A percentile compares a stretch with the other conserved stretches of the same genome.
Evolutionary conservation across 768 basidiomycete genomes (phyloP).

Genomic region (Xanthoconium stramineum): DNA sequence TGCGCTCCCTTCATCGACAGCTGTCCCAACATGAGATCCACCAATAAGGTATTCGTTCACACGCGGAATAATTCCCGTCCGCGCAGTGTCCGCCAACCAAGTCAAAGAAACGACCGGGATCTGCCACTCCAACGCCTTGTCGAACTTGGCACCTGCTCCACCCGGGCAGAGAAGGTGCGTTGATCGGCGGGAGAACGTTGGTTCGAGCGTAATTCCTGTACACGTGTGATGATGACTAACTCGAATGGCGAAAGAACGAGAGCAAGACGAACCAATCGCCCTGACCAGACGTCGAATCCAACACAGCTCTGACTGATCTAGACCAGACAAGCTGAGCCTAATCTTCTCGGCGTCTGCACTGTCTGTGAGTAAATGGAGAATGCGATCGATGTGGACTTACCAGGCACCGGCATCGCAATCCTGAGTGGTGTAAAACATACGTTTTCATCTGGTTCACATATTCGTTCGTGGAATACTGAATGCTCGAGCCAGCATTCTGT

Average conservation of each 20-base stretch:
- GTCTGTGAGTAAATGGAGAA: not conserved
- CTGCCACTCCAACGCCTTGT: constrained; percentile 77
- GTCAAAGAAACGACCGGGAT: constrained; percentile 65
- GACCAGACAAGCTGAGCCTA: constrained; percentile 68
- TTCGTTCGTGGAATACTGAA: constrained; percentile 72
- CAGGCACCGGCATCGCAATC: constrained; percentile 54
- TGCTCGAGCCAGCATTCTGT: constrained; percentile 95
- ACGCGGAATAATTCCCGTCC: constrained; percentile 45
- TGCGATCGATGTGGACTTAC: constrained; percentile 32
- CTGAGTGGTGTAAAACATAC: constrained; percentile 67
- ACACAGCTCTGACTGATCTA: constrained; percentile 65
- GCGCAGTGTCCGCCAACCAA: constrained; percentile 66
- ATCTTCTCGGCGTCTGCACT: constrained; percentile 54
- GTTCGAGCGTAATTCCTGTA: constrained; percentile 52
- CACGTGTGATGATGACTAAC: not conserved
- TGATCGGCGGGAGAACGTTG: constrained; percentile 60
- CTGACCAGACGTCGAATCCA: constrained; percentile 44
- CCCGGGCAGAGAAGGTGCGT: constrained; percentile 83
- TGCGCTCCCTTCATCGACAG: constrained; percentile 34
- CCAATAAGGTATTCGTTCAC: constrained; percentile 33
- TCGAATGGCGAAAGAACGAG: not conserved
- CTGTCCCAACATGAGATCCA: constrained; percentile 34
- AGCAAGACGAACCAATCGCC: constrained; percentile 17
- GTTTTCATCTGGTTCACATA: constrained; percentile 62
- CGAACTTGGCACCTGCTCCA: constrained; percentile 66